phyloP scores from a whole-genome alignment of 805 yeast species.

The Metschnikowia kunwiensis region DNA sequence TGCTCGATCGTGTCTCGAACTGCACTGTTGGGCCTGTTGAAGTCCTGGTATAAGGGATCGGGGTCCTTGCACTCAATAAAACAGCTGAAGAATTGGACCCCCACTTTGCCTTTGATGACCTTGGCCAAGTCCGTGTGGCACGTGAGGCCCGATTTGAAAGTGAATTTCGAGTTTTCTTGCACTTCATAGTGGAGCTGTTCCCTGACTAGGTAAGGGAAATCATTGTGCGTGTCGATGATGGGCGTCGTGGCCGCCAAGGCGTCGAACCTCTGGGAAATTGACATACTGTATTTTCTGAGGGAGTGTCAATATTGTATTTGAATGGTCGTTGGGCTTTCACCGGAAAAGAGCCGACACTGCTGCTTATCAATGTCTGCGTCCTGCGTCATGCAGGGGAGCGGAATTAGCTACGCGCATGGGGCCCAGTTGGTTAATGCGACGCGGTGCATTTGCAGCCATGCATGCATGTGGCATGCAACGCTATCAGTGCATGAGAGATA shows the following conservation, averaged over 20 bases:
- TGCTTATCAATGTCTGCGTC: too few species aligned
- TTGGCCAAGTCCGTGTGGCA: slow-evolving; percentile 45
- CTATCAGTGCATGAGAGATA: too few species aligned
- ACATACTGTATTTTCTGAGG: too few species aligned
- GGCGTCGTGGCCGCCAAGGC: slow-evolving; percentile 24
- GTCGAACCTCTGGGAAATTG: slow-evolving; percentile 2
- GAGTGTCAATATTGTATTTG: too few species aligned
- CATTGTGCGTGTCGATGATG: slow-evolving; percentile 48
- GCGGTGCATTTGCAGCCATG: too few species aligned
- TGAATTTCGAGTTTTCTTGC: slow-evolving; percentile 28
- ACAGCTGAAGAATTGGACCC: slow-evolving; percentile 51
- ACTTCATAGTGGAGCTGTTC: slow-evolving; percentile 44
- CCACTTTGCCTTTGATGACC: slow-evolving; percentile 43
- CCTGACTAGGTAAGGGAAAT: slow-evolving; percentile 49
- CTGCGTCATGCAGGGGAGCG: too few species aligned
- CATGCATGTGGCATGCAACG: too few species aligned
- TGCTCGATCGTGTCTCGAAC: slow-evolving; percentile 56
- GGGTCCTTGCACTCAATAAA: slow-evolving; percentile 45
- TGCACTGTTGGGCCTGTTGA: slow-evolving; percentile 40
- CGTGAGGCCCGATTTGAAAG: slow-evolving; percentile 38
- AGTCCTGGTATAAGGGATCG: slow-evolving; percentile 42
- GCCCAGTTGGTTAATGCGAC: too few species aligned
- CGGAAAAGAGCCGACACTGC: too few species aligned
- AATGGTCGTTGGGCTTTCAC: too few species aligned
- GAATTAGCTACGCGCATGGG: too few species aligned